phyloP scores from a whole-genome alignment of 257 asterid species.

The Rhazya stricta region DNA sequence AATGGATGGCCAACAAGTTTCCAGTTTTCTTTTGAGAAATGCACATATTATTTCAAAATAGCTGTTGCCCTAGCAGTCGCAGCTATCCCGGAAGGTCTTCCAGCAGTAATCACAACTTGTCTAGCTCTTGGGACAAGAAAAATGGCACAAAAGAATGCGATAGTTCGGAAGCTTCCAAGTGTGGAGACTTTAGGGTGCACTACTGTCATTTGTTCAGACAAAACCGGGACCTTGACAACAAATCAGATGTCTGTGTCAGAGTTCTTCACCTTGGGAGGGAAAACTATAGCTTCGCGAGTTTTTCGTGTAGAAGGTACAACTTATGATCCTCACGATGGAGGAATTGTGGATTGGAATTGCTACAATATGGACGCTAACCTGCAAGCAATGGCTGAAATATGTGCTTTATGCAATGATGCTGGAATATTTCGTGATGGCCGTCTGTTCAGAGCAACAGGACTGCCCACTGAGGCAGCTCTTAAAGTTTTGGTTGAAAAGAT shows the following conservation, averaged over 20 bases:
- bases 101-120: conserved; percentile 70
- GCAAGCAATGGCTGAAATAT: conserved; percentile 61
- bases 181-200: conserved; percentile 77
- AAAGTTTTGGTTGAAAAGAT: conserved; percentile 87
- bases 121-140: conserved; percentile 64
- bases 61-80: conserved; percentile 81
- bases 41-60: conserved; percentile 66
- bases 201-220: conserved; percentile 69
- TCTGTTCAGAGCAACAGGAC: conserved; percentile 60
- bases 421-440: conserved; percentile 59
- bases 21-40: conserved; percentile 55
- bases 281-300: conserved; percentile 26
- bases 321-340: conserved; percentile 75
- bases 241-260: conserved; percentile 63
- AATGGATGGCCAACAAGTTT: conserved; percentile 56
- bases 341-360: conserved; percentile 62
- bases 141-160: conserved; percentile 65
- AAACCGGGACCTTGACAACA: conserved; percentile 67
- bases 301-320: conserved; percentile 58
- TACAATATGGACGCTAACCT: conserved; percentile 57
- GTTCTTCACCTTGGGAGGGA: conserved; percentile 49
- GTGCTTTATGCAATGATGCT: conserved; percentile 80
- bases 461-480: conserved; percentile 93
- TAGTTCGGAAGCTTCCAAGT: conserved; percentile 67
- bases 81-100: conserved; percentile 80